Evolutionary conservation across 2,329 filamentous ascomycete genomes (phyloP), one percentile per base, ranked within the genome.

Genomic region (Fusarium coffeatum): DNA sequence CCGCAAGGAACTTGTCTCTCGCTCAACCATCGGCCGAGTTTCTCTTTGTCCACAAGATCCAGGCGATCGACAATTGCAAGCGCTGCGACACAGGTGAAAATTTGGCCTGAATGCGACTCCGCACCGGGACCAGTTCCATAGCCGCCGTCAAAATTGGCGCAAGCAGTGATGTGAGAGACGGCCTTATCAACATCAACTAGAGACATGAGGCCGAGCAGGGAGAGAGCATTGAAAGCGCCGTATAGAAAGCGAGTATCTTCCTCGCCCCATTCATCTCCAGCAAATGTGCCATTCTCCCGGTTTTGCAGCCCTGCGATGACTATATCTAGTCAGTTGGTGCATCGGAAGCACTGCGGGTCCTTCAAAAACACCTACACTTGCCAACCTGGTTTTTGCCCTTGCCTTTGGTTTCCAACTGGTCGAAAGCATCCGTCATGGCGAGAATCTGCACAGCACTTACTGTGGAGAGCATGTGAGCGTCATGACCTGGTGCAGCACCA

Each of bases 191-290:
- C 86, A 76, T 99, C 88, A 66, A 97, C 88, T 5, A 94, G 79
- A 48, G 90, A 82, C 50, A 97, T 82, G 37, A 94, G 85, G 8
- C 88, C 88, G 20, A 99, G 86, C 12, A 99, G 87, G 1, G 95
- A 98, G 18, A 99, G 85, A 1, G 93, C 93, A 78, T 97, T 97
- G 59, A 99, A 85, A 10, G 93, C 94, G 37, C 92, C 92, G 77
- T 97, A 98, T 13, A 99, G 85, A 78, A 99, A 99, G 25, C 96
- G 90, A 0, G 96, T 98, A 80, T 99, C 96, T 68, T 92, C 91
- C 80, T 99, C 96, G 32, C 96, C 96, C 94, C 94, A 99, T 80
- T 97, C 91, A 77, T 99, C 96, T 51, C 96, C 96, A 57, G 91
- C 89, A 80, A 99, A 98, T 0, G 93, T 96, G 63, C 96, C 96